phyloP scores from a whole-genome alignment of 2,329 filamentous ascomycete genomes.

The Hymenoscyphus salicellus region DNA sequence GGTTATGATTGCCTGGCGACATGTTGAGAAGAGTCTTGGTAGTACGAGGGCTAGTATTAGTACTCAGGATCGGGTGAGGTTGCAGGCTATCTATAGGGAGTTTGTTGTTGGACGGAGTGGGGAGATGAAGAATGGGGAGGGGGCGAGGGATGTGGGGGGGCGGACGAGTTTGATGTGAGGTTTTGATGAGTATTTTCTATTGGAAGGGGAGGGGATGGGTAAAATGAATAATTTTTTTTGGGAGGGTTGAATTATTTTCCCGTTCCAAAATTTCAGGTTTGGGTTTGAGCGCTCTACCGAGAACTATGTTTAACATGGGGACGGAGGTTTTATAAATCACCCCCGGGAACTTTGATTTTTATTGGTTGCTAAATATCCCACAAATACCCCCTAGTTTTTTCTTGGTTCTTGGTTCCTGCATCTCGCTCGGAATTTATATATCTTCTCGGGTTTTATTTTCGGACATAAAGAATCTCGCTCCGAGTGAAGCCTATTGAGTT shows the following conservation, averaged over 20 bases:
- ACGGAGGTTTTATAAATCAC: background rate
- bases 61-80: constrained; percentile 66
- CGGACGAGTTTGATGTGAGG: constrained; percentile 84
- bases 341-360: background rate
- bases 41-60: constrained; percentile 82
- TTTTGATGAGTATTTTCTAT: constrained; percentile 9
- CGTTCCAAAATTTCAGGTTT: background rate
- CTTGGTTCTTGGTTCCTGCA: background rate
- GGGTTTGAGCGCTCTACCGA: too few species aligned
- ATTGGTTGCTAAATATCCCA: too few species aligned
- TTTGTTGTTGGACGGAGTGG: constrained; percentile 91
- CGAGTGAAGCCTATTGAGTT: too few species aligned
- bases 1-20: constrained; percentile 79
- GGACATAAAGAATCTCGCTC: background rate
- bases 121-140: constrained; percentile 92
- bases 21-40: constrained; percentile 73
- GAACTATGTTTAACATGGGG: too few species aligned
- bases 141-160: constrained; percentile 86
- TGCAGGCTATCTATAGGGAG: constrained; percentile 82
- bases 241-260: too few species aligned
- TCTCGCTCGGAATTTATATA: background rate
- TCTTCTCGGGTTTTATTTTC: background rate
- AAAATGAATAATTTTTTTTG: too few species aligned
- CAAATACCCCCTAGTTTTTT: too few species aligned
- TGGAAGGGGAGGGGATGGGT: background rate